Percentiles rank a stretch among this genome's conserved stretches.
Evolutionary conservation across 2,329 filamentous ascomycete species (phyloP).

Genomic region (Trichoderma citrinoviride): DNA sequence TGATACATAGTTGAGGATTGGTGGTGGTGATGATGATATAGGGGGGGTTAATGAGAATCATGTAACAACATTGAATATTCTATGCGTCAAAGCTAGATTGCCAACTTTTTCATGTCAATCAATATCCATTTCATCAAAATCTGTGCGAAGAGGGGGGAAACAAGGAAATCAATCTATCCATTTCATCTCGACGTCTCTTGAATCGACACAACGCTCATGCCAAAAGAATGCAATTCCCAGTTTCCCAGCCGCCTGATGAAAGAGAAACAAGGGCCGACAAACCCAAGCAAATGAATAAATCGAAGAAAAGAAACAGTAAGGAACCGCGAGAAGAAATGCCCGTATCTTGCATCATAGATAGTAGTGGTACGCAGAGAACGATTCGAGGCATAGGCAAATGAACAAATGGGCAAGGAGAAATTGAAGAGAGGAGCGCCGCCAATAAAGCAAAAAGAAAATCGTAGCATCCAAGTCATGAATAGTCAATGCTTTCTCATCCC

Average conservation of each 20-base stretch:
- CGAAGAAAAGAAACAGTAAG: background rate
- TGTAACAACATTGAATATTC: background rate
- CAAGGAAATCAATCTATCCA: background rate
- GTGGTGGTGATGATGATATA: background rate
- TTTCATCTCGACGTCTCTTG: background rate
- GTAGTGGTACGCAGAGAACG: too few relatives aligned
- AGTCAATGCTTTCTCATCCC: background rate
- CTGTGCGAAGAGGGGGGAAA: too few relatives aligned
- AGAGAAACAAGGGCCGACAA: background rate
- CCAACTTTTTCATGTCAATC: too few relatives aligned
- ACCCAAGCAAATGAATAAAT: background rate
- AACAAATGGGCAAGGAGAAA: background rate
- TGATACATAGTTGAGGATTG: background rate
- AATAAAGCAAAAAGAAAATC: background rate
- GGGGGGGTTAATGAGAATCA: background rate
- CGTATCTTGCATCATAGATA: background rate
- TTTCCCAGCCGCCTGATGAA: too few relatives aligned
- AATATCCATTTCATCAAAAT: too few relatives aligned
- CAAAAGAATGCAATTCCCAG: too few relatives aligned
- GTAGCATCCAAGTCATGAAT: background rate
- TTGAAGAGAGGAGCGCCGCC: too few relatives aligned
- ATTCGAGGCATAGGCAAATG: too few relatives aligned
- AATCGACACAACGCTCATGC: too few relatives aligned
- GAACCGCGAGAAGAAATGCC: background rate
- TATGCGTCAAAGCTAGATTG: too few relatives aligned